Percentiles rank a stretch among this genome's conserved stretches.
Evolutionary conservation across 129 eudicot species (phyloP).

Genomic region (Artemisia tridentata): DNA sequence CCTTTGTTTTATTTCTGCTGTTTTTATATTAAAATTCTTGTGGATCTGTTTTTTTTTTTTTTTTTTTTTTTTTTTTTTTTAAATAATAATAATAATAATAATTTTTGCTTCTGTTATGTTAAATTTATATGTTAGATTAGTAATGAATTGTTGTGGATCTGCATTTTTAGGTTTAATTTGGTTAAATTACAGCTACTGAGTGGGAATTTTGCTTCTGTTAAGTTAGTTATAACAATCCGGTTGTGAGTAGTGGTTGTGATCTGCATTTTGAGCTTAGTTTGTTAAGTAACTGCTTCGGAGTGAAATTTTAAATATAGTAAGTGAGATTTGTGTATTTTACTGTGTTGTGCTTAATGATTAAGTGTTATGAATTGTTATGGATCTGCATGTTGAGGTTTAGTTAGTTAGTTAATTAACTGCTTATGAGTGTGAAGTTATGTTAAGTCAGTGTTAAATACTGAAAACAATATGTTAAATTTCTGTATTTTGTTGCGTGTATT

Average conservation of each 20-base stretch:
- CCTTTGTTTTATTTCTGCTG: no score
- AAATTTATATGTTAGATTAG: no score
- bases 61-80: neutral
- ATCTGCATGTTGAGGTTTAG: constrained; percentile 20
- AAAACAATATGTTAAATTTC: no score
- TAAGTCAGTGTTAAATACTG: neutral
- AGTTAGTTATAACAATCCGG: neutral
- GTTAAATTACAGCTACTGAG: neutral
- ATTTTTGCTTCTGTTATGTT: neutral
- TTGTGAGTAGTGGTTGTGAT: neutral
- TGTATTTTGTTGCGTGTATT: no score
- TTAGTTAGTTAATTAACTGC: neutral
- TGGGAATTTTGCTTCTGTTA: neutral
- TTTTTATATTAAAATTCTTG: neutral
- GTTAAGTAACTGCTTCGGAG: neutral
- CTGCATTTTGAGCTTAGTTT: neutral
- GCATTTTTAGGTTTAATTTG: no score
- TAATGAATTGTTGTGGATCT: no score
- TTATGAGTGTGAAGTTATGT: neutral
- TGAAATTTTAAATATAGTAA: neutral
- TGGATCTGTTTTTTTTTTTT: no score
- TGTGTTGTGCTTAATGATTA: neutral
- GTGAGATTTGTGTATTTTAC: no score
- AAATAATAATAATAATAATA: no score
- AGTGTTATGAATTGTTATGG: neutral